phyloP scores from a whole-genome alignment of 345 rosid species.

The Reutealis trisperma region DNA sequence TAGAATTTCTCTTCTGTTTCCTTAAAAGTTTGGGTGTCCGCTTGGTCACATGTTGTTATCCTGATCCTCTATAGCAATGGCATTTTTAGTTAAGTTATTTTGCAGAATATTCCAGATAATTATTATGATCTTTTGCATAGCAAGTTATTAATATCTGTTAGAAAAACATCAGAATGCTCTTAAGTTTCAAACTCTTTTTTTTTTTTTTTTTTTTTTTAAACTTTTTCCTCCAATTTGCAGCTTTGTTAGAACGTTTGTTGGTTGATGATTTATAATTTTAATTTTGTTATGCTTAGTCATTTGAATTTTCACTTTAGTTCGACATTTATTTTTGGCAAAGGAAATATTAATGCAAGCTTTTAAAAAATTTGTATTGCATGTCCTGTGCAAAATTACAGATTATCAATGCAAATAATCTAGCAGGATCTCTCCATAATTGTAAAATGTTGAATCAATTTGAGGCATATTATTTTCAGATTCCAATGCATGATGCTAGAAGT shows the following conservation, averaged over 20 bases:
- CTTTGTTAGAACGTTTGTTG: background rate
- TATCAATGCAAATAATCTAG: background rate
- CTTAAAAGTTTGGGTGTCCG: background rate
- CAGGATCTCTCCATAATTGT: background rate
- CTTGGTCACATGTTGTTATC: background rate
- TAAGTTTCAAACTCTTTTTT: background rate
- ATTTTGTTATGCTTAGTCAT: background rate
- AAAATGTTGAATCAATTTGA: background rate
- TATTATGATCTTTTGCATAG: background rate
- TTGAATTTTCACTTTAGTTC: background rate
- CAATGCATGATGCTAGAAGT: background rate
- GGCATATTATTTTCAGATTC: background rate
- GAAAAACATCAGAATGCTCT: background rate
- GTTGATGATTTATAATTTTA: background rate
- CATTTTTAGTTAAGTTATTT: background rate
- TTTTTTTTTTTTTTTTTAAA: background rate
- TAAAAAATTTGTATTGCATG: background rate
- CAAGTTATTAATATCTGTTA: background rate
- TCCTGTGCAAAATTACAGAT: background rate
- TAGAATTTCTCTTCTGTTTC: background rate
- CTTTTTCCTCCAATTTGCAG: background rate
- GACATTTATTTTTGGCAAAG: background rate
- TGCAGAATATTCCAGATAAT: background rate
- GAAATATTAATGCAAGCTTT: background rate
- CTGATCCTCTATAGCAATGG: background rate